Evolutionary conservation across 306 rosid species (phyloP).

Genomic region (Senna siamea): DNA sequence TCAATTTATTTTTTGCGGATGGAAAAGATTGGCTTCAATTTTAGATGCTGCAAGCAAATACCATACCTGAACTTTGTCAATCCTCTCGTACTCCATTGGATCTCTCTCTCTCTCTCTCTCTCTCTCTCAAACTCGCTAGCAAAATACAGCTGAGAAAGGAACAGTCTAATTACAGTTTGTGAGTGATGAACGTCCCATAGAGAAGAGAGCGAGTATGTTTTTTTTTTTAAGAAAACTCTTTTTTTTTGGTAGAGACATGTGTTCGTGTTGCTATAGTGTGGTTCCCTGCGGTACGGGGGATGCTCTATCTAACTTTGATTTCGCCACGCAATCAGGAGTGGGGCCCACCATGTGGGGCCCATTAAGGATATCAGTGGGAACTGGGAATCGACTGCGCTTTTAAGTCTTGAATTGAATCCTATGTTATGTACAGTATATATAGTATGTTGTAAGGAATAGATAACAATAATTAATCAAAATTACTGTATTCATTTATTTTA

Average conservation of each 20-base stretch:
- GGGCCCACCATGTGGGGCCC: constrained; percentile 11
- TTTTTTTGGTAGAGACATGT: not conserved
- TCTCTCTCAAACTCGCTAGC: not conserved
- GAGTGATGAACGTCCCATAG: constrained; percentile 15
- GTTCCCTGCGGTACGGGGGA: constrained; percentile 39
- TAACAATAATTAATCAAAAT: too few relatives aligned
- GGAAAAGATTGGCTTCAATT: not conserved
- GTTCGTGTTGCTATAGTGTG: constrained; percentile 25
- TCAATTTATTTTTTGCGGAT: too few relatives aligned
- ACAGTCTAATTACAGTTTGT: constrained; percentile 33
- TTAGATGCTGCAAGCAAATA: constrained; percentile 21
- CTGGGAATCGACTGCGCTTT: not conserved
- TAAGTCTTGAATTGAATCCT: too few relatives aligned
- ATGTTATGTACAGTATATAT: too few relatives aligned
- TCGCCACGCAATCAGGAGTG: constrained; percentile 44
- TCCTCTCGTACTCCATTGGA: constrained; percentile 93
- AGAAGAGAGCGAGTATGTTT: constrained; percentile 26
- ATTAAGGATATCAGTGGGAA: not conserved
- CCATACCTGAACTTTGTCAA: constrained; percentile 83
- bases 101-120: constrained; percentile 31
- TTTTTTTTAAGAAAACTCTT: not conserved
- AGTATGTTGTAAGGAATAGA: too few relatives aligned
- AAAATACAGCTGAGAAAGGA: constrained; percentile 28
- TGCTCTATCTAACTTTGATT: constrained; percentile 20
- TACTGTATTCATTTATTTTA: too few relatives aligned